phyloP scores from a whole-genome alignment of 192 early-diverging fungal species.

The Martensiomyces pterosporus region DNA sequence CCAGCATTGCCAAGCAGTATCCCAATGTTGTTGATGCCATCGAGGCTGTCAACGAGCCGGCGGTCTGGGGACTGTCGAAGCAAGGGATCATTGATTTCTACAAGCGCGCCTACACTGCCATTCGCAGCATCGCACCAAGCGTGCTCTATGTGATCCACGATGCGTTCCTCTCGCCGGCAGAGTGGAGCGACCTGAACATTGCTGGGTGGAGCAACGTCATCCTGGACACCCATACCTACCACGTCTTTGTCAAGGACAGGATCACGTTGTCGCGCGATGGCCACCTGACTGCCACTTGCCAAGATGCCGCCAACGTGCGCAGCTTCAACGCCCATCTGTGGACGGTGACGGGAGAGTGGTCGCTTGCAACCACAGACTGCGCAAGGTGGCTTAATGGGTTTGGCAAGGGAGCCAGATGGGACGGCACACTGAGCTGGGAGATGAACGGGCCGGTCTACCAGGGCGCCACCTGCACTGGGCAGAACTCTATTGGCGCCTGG shows the following conservation, averaged over 20 bases:
- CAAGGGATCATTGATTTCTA: constrained; percentile 41
- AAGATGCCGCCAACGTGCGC: constrained; percentile 33
- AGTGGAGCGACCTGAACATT: constrained; percentile 37
- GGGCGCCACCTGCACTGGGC: constrained; percentile 53
- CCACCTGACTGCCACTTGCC: constrained; percentile 36
- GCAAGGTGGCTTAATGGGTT: constrained; percentile 69
- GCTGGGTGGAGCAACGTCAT: constrained; percentile 45
- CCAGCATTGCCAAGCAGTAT: constrained; percentile 36
- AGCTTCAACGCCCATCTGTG: constrained; percentile 33
- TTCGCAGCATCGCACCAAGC: constrained; percentile 36
- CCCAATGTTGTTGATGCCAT: constrained; percentile 37
- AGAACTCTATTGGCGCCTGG: constrained; percentile 45
- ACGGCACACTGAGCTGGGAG: constrained; percentile 54
- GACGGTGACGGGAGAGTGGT: constrained; percentile 72
- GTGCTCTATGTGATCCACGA: constrained; percentile 45
- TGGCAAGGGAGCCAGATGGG: constrained; percentile 55
- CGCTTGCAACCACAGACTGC: constrained; percentile 68
- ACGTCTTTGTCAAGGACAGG: constrained; percentile 46
- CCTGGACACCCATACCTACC: constrained; percentile 54
- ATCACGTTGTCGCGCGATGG: constrained; percentile 19
- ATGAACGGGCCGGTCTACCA: constrained; percentile 42
- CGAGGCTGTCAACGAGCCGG: constrained; percentile 51
- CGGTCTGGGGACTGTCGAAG: constrained; percentile 40
- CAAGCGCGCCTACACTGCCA: constrained; percentile 27
- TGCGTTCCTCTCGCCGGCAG: constrained; percentile 37